A percentile compares a stretch with the other conserved stretches of the same genome.
Evolutionary conservation across 108 stramenopile species (phyloP).

Genomic region (Craspedostauros australis): DNA sequence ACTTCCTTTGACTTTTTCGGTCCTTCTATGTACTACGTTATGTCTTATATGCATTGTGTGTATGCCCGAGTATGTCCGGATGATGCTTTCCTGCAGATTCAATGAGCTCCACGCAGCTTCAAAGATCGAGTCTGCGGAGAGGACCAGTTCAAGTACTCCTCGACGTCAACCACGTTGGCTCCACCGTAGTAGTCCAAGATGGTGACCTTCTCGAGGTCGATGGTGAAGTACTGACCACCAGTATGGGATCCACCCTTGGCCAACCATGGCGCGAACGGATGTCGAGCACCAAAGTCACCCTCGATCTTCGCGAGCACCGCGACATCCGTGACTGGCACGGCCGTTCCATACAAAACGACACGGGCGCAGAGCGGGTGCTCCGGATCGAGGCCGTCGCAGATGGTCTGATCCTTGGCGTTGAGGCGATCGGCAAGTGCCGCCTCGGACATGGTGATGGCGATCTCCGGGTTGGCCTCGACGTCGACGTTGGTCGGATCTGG

Average conservation of each 20-base stretch:
- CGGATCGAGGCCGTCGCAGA: slow-evolving; percentile 6
- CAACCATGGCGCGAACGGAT: slow-evolving; percentile 1
- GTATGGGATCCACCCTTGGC: slow-evolving; percentile 6
- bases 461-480: background rate
- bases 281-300: background rate
- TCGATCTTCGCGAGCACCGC: background rate
- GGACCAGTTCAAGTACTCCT: slow-evolving; percentile 3
- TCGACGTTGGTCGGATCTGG: slow-evolving; percentile 2
- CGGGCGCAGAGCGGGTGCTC: slow-evolving; percentile 5
- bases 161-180: background rate
- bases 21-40: too few species aligned
- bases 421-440: slow-evolving; percentile 7
- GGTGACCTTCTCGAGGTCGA: background rate
- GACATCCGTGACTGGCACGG: background rate
- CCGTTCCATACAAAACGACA: slow-evolving; percentile 3
- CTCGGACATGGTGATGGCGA: slow-evolving; percentile 7
- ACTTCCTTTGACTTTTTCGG: too few species aligned
- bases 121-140: too few species aligned
- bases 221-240: slow-evolving; percentile 5
- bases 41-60: too few species aligned
- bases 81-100: too few species aligned
- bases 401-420: background rate
- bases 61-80: too few species aligned
- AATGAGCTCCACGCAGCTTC: too few species aligned
- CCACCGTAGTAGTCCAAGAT: slow-evolving; percentile 8